A percentile compares a stretch with the other conserved stretches of the same genome.
phyloP scores from a whole-genome alignment of 2,329 filamentous ascomycete species.

The Aspergillus fischeri region DNA sequence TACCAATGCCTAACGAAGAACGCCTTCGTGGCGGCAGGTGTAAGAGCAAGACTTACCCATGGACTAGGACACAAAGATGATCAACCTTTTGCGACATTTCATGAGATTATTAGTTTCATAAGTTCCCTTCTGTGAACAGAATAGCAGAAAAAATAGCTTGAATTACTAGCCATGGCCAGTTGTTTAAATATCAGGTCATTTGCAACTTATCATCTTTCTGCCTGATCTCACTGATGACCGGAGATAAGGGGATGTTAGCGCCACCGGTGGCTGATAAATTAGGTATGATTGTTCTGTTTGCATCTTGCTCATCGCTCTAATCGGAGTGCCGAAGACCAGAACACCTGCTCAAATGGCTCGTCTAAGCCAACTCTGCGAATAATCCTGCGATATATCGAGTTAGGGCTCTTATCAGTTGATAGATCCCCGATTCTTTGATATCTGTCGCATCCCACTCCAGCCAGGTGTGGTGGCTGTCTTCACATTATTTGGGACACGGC shows the following conservation, averaged over 20 bases:
- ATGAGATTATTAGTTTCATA: conserved; percentile 1
- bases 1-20: not conserved
- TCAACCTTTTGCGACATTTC: conserved; percentile 30
- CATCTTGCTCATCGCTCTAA: not conserved
- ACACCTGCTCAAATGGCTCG: not conserved
- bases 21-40: conserved; percentile 8
- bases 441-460: not conserved
- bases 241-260: not conserved
- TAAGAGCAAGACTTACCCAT: conserved; percentile 46
- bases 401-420: not conserved
- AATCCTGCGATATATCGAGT: not conserved
- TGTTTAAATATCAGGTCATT: not conserved
- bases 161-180: not conserved
- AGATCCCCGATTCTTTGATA: not conserved
- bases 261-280: not conserved
- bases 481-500: not conserved
- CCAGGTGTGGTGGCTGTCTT: not conserved
- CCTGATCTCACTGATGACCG: not conserved
- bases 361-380: not conserved
- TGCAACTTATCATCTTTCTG: not conserved
- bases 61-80: conserved; percentile 60
- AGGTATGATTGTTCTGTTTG: not conserved
- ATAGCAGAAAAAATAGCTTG: not conserved
- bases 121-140: conserved; percentile 4
- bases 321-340: not conserved